Conservation (phyloP, 805 yeast genomes). For the Suhomyces prunicola region DNA sequence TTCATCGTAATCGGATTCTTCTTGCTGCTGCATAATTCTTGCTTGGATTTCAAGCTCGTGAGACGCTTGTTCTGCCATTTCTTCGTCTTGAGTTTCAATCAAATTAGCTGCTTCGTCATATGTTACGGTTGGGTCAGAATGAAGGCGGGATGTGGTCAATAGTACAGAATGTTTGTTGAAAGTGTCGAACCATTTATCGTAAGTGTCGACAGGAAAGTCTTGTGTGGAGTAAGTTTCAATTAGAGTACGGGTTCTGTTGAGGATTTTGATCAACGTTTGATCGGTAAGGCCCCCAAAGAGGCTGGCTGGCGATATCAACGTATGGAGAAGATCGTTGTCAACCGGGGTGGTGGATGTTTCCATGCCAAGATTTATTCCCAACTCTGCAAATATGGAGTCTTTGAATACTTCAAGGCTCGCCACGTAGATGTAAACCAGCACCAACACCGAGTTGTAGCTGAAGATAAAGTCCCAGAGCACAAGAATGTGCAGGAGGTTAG, state of each 20-base stretch:
- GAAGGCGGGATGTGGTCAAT: constrained; percentile 26
- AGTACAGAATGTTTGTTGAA: constrained; percentile 34
- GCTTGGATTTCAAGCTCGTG: constrained; percentile 26
- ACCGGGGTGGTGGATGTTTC: not conserved
- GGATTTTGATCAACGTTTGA: constrained; percentile 21
- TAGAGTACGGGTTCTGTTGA: constrained; percentile 24
- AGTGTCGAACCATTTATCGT: constrained; percentile 32
- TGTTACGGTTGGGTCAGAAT: not conserved
- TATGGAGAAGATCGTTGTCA: constrained; percentile 29
- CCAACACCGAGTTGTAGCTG: constrained; percentile 50
- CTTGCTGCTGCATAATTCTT: constrained; percentile 21
- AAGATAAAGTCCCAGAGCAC: constrained; percentile 69
- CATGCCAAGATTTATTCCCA: constrained; percentile 7
- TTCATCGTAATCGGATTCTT: constrained; percentile 19
- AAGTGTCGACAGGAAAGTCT: constrained; percentile 18
- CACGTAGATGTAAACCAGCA: constrained; percentile 59
- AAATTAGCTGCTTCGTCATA: constrained; percentile 6
- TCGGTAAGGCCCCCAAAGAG: constrained; percentile 29
- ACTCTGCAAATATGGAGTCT: constrained; percentile 35
- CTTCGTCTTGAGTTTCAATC: constrained; percentile 29
- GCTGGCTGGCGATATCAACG: constrained; percentile 30
- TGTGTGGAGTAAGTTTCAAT: constrained; percentile 23
- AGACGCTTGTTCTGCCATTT: constrained; percentile 24
- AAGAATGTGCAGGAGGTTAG: constrained; percentile 46
- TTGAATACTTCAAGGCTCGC: constrained; percentile 49